Base-by-base conservation (phyloP, 192 early-diverging fungal genomes). In the Coemansia guatemalensis region DNA sequence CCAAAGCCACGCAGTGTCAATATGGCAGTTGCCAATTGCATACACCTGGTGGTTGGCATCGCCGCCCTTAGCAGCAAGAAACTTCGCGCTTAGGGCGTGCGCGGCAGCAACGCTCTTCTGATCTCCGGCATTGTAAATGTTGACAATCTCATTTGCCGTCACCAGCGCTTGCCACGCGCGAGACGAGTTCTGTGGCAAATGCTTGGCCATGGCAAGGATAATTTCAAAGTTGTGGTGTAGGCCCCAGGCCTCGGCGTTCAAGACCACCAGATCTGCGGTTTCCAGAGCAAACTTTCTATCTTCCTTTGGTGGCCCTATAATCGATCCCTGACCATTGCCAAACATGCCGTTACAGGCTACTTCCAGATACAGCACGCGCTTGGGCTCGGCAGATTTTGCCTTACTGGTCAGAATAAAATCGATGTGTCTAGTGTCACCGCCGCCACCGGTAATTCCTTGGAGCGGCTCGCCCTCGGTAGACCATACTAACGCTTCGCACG, bases 1-100 rank as follows among this genome's bases (percentile, higher is more conserved):
- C 97, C 95, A 98, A 27, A 97, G 76, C 95, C 97, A 98, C 21
- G 97, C 94, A 11, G 90, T 90, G 73, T 90, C 88, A 50, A 88
- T 95, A 55, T 95, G 93, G 75, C 95, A 98, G 85, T 99, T 91
- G 22, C 97, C 97, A 18, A 95, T 83, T 0, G 95, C 95, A 24
- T 86, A 89, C 25, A 98, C 85, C 20, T 77, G 78, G 78, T 97
- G 95, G 20, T 76, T 75, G 14, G 63, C 60, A 17, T 87, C 62
- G 44, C 86, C 84, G 8, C 86, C 79, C 41, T 85, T 85, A 6
- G 87, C 85, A 0, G 64, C 74, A 49, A 98, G 83, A 68, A 96
- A 97, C 56, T 81, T 72, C 0, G 53, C 41, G 0, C 89, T 58
- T 21, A 95, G 55, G 20, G 24, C 68, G 6, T 64, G 69, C 65